These are phyloP conservation scores for Schoenoplectus triqueter DNA, from an alignment of 202 grass and related monocot genomes.

Conservation along the genomic window DNA sequence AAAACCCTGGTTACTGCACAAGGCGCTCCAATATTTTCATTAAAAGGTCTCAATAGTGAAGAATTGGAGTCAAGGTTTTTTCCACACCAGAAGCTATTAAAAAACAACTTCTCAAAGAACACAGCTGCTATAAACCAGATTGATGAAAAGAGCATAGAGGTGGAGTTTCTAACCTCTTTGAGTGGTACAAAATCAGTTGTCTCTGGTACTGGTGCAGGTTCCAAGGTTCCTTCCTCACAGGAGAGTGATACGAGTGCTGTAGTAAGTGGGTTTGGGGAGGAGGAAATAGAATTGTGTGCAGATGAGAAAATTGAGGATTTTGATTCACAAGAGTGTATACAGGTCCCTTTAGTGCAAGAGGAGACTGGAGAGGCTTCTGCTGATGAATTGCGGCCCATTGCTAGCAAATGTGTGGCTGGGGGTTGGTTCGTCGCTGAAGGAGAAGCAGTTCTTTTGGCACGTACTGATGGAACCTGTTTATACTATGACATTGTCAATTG, in stretches of 20 bases:
- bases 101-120: constrained; percentile 47
- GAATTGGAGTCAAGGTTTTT: constrained; percentile 88
- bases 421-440: constrained; percentile 98
- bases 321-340: constrained; percentile 60
- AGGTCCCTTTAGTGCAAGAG: constrained; percentile 51
- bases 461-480: constrained; percentile 82
- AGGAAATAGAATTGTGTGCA: constrained; percentile 65
- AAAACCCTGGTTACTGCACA: constrained; percentile 39
- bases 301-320: constrained; percentile 75
- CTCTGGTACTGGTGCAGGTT: constrained; percentile 55
- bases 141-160: constrained; percentile 66
- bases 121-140: constrained; percentile 36
- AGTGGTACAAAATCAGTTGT: constrained; percentile 53
- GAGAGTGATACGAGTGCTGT: constrained; percentile 55
- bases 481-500: constrained; percentile 93
- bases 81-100: constrained; percentile 87
- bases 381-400: constrained; percentile 72
- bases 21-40: constrained; percentile 37
- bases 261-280: constrained; percentile 41
- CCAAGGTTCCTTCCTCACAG: constrained; percentile 44
- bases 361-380: constrained; percentile 54
- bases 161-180: constrained; percentile 86
- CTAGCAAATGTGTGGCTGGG: constrained; percentile 66
- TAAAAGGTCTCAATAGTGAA: constrained; percentile 66
- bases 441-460: constrained; percentile 88